phyloP scores from a whole-genome alignment of 2,329 filamentous ascomycete genomes.

The Chalaropsis ovoidea region DNA sequence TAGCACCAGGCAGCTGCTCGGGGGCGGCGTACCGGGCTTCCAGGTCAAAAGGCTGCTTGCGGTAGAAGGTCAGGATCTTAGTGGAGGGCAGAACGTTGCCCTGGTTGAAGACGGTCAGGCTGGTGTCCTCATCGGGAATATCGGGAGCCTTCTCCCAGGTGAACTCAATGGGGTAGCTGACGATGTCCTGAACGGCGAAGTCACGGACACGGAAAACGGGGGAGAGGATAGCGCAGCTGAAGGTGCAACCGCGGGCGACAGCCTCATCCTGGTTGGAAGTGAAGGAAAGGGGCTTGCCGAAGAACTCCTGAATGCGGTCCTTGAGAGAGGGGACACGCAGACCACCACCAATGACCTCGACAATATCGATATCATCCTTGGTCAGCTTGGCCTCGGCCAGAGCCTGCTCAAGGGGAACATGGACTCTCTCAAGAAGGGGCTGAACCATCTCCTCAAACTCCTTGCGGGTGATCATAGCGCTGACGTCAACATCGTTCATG shows the following conservation, averaged over 20 bases:
- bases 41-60: conserved; percentile 92
- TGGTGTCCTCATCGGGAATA: conserved; percentile 97
- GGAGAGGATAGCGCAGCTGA: conserved; percentile 94
- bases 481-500: conserved; percentile 95
- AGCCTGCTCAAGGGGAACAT: conserved; percentile 73
- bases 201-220: conserved; percentile 97
- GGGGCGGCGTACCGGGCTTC: conserved; percentile 90
- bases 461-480: conserved; percentile 79
- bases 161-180: conserved; percentile 97
- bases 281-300: conserved; percentile 85
- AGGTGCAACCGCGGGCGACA: conserved; percentile 87
- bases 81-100: conserved; percentile 95
- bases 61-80: conserved; percentile 98
- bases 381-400: conserved; percentile 87
- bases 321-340: conserved; percentile 91
- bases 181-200: conserved; percentile 94
- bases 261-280: conserved; percentile 98
- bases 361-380: conserved; percentile 79
- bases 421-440: conserved; percentile 66
- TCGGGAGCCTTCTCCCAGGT: conserved; percentile 97
- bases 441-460: conserved; percentile 87
- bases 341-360: conserved; percentile 91
- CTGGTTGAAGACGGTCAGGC: conserved; percentile 92
- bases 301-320: conserved; percentile 79
- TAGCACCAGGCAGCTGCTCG: conserved; percentile 75